Evolutionary conservation across 2,329 filamentous ascomycete species (phyloP).

Genomic region (Leptographium radiaticola): DNA sequence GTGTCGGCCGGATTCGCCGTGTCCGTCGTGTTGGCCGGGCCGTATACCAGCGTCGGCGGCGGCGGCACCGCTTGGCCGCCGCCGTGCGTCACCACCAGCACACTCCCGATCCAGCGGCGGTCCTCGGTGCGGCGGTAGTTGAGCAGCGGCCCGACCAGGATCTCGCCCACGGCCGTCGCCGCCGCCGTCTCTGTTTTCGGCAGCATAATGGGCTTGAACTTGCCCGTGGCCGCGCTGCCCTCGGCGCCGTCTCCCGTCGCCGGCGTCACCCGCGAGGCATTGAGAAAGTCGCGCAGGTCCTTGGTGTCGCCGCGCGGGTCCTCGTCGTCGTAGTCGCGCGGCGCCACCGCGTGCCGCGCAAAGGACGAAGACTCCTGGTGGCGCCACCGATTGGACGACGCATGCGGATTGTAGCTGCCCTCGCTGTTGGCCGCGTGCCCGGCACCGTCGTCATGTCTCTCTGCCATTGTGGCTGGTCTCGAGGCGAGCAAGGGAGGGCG

Average conservation of each 20-base stretch:
- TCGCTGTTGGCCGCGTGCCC: background rate
- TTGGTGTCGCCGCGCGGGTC: constrained; percentile 27
- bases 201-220: constrained; percentile 9
- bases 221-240: background rate
- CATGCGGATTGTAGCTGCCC: constrained; percentile 36
- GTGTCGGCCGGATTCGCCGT: too few relatives aligned
- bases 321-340: constrained; percentile 28
- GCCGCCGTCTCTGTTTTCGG: background rate
- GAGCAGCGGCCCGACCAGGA: constrained; percentile 60
- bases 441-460: background rate
- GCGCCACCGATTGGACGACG: constrained; percentile 45
- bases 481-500: background rate
- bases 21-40: constrained; percentile 21
- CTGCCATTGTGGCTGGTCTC: background rate
- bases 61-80: constrained; percentile 45
- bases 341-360: constrained; percentile 30
- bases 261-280: constrained; percentile 37
- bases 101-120: constrained; percentile 67
- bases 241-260: background rate
- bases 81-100: constrained; percentile 68
- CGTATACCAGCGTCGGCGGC: constrained; percentile 45
- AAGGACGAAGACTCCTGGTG: constrained; percentile 50
- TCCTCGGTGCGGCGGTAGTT: constrained; percentile 67
- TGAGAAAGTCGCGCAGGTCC: constrained; percentile 45
- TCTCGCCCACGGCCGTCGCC: constrained; percentile 23